Conservation (phyloP, 371 early-diverging fungal species). For the Sporodiniella umbellata region DNA sequence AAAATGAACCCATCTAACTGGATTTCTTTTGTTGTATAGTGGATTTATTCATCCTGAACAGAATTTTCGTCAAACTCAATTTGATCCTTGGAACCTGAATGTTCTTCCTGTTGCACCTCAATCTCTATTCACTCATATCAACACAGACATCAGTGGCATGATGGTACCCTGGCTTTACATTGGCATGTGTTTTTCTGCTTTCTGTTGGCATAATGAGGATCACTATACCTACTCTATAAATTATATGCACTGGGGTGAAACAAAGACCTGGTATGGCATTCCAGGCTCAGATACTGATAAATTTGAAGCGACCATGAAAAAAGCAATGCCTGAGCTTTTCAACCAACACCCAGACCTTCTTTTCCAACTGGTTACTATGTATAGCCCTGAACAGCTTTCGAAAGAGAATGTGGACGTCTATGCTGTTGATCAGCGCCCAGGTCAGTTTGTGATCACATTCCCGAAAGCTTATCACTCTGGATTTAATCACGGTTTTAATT, state of each 20-base stretch:
- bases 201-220: slow-evolving; percentile 98
- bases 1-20: neutral
- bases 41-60: slow-evolving; percentile 22
- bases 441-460: slow-evolving; percentile 94
- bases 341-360: slow-evolving; percentile 88
- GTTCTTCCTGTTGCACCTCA: slow-evolving; percentile 76
- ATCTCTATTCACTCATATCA: slow-evolving; percentile 84
- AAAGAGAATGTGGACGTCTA: slow-evolving; percentile 76
- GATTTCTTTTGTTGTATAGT: slow-evolving; percentile 5
- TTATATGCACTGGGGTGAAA: slow-evolving; percentile 95
- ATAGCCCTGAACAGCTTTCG: slow-evolving; percentile 75
- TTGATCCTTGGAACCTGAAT: slow-evolving; percentile 85
- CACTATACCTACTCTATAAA: slow-evolving; percentile 96
- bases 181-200: slow-evolving; percentile 94
- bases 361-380: slow-evolving; percentile 90
- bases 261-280: slow-evolving; percentile 99
- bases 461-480: slow-evolving; percentile 96
- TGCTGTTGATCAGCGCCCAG: slow-evolving; percentile 86
- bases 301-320: slow-evolving; percentile 85
- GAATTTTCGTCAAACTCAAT: slow-evolving; percentile 29
- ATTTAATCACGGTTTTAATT: slow-evolving; percentile 96
- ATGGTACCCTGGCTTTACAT: slow-evolving; percentile 97
- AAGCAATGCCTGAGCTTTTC: slow-evolving; percentile 85
- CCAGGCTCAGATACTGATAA: slow-evolving; percentile 77
- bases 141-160: slow-evolving; percentile 92